Evolutionary conservation across 176 grass and related monocot species (phyloP).

Genomic region (Raddia guianensis): DNA sequence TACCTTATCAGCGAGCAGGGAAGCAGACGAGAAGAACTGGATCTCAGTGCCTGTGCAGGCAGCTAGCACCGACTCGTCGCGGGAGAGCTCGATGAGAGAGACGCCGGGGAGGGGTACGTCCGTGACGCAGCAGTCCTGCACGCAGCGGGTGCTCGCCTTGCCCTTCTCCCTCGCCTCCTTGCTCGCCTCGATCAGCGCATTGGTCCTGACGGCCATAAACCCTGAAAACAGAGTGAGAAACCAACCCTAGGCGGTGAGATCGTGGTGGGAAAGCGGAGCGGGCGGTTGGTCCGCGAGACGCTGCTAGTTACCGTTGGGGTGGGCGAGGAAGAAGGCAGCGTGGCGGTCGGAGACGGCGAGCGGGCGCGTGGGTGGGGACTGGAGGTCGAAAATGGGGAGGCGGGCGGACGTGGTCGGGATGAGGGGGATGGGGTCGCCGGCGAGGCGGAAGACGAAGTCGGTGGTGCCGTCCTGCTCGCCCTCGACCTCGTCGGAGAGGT

Average conservation of each 20-base stretch:
- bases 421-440: slow-evolving; percentile 77
- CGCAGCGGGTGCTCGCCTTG: slow-evolving; percentile 64
- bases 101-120: slow-evolving; percentile 67
- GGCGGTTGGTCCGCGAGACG: neutral
- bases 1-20: slow-evolving; percentile 68
- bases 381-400: slow-evolving; percentile 66
- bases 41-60: slow-evolving; percentile 57
- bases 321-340: slow-evolving; percentile 71
- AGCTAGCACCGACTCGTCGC: slow-evolving; percentile 66
- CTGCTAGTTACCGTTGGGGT: slow-evolving; percentile 53
- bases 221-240: slow-evolving; percentile 51
- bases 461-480: slow-evolving; percentile 58
- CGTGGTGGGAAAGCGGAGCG: neutral
- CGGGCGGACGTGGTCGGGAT: slow-evolving; percentile 41
- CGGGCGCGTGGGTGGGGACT: slow-evolving; percentile 60
- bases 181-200: slow-evolving; percentile 63
- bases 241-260: slow-evolving; percentile 36
- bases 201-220: slow-evolving; percentile 78
- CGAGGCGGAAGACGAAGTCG: slow-evolving; percentile 85
- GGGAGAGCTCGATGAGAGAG: slow-evolving; percentile 71
- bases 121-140: slow-evolving; percentile 60
- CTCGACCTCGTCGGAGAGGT: slow-evolving; percentile 74
- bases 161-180: slow-evolving; percentile 79
- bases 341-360: slow-evolving; percentile 74
- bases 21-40: slow-evolving; percentile 74